phyloP scores from a whole-genome alignment of 495 filamentous ascomycete genomes.

The Melanomma pulvis-pyrius region DNA sequence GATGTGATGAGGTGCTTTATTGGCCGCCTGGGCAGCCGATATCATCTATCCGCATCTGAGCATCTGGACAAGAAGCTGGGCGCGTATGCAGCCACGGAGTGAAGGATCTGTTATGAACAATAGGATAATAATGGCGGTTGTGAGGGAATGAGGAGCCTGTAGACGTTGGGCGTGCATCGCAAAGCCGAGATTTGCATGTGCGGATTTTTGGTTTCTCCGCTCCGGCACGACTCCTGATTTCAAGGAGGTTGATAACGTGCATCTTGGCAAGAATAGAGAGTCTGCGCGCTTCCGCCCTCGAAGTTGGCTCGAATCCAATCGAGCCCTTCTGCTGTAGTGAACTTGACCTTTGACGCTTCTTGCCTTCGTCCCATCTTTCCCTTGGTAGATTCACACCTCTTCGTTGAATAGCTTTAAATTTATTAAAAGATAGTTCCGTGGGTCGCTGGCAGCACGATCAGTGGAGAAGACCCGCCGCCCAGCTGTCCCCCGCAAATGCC shows the following conservation, averaged over 20 bases:
- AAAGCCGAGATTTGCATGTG: neutral
- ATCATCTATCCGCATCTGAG: neutral
- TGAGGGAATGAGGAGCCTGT: neutral
- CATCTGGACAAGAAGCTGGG: slow-evolving; percentile 10
- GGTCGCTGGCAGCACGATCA: neutral
- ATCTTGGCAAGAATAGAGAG: neutral
- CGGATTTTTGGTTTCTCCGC: neutral
- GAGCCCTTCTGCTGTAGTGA: no score
- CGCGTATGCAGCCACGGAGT: slow-evolving; percentile 27
- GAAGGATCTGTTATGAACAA: neutral
- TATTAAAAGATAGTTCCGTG: neutral
- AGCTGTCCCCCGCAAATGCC: neutral
- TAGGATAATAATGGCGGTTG: neutral
- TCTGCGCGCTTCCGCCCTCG: neutral
- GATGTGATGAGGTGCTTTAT: slow-evolving; percentile 16
- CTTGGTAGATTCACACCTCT: no score
- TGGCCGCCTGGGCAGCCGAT: slow-evolving; percentile 14
- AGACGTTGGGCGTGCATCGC: neutral
- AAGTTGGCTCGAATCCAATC: neutral
- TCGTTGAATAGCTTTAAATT: no score
- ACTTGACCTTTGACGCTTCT: no score
- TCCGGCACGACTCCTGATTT: neutral
- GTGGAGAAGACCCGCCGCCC: neutral
- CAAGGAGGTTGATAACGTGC: neutral
- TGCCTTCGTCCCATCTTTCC: no score